These are phyloP conservation scores for Agmasoma carcini DNA, from an alignment of 371 early-diverging fungal species.

Conservation along the genomic window DNA sequence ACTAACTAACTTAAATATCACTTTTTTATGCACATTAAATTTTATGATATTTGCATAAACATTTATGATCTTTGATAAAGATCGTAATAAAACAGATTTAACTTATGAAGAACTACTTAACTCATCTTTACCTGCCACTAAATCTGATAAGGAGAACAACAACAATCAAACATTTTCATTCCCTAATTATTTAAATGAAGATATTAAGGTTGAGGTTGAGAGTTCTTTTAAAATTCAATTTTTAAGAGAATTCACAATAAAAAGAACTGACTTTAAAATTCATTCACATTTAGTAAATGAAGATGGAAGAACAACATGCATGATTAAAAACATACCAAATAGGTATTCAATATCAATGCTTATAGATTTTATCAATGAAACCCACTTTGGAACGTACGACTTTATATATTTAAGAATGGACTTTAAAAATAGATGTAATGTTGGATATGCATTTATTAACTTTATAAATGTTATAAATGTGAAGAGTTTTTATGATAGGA, in stretches of 20 bases:
- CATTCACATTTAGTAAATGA: neutral
- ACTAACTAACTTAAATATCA: no score
- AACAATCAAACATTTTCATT: neutral
- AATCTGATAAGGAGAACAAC: neutral
- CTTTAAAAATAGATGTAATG: constrained; percentile 66
- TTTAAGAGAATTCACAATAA: neutral
- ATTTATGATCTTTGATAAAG: no score
- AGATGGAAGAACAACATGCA: constrained; percentile 65
- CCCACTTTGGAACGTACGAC: constrained; percentile 61
- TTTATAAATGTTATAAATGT: constrained; percentile 59
- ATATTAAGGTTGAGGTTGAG: neutral
- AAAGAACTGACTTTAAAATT: neutral
- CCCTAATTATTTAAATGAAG: neutral
- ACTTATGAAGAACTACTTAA: neutral
- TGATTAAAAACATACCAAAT: constrained; percentile 78
- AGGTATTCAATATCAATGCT: constrained; percentile 67
- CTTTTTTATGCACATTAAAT: no score
- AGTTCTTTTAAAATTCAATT: neutral
- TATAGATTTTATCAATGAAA: constrained; percentile 61
- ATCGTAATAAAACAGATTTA: no score
- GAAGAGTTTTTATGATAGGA: constrained; percentile 59
- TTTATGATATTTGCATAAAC: no score
- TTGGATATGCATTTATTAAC: constrained; percentile 74
- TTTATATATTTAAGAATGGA: constrained; percentile 76
- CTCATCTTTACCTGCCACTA: neutral